These are phyloP conservation scores for Mycena rosella DNA, from an alignment of 768 basidiomycete genomes.

Conservation along the genomic window DNA sequence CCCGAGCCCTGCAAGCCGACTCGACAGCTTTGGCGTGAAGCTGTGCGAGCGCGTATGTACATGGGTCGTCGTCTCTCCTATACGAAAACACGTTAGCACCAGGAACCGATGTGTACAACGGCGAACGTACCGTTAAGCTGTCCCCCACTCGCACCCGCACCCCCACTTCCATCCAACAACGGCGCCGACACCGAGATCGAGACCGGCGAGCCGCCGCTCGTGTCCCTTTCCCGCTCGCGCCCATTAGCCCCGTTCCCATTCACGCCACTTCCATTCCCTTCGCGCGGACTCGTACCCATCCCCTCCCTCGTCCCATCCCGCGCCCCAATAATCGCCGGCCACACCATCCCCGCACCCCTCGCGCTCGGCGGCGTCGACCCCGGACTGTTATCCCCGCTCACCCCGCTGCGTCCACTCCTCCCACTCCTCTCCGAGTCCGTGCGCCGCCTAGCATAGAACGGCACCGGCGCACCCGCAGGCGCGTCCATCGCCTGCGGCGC, in stretches of 20 bases:
- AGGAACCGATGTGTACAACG: neutral
- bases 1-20: slow-evolving; percentile 63
- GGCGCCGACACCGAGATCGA: slow-evolving; percentile 40
- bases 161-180: slow-evolving; percentile 11
- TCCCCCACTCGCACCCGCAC: slow-evolving; percentile 4
- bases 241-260: slow-evolving; percentile 48
- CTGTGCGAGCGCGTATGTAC: slow-evolving; percentile 77
- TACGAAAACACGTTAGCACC: slow-evolving; percentile 29
- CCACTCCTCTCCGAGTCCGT: slow-evolving; percentile 35
- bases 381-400: slow-evolving; percentile 24
- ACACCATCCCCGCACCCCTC: slow-evolving; percentile 34
- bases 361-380: slow-evolving; percentile 32
- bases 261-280: too few relatives aligned
- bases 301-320: slow-evolving; percentile 34
- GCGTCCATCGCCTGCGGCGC: neutral
- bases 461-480: slow-evolving; percentile 21
- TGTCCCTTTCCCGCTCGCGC: slow-evolving; percentile 10
- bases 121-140: neutral
- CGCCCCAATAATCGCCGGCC: slow-evolving; percentile 53
- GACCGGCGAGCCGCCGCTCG: slow-evolving; percentile 26
- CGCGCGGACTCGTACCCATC: slow-evolving; percentile 43
- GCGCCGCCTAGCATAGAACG: slow-evolving; percentile 30
- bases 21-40: slow-evolving; percentile 78
- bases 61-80: slow-evolving; percentile 40
- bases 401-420: slow-evolving; percentile 20